phyloP scores from a whole-genome alignment of 2,329 filamentous ascomycete species.

The Fusarium sp. region DNA sequence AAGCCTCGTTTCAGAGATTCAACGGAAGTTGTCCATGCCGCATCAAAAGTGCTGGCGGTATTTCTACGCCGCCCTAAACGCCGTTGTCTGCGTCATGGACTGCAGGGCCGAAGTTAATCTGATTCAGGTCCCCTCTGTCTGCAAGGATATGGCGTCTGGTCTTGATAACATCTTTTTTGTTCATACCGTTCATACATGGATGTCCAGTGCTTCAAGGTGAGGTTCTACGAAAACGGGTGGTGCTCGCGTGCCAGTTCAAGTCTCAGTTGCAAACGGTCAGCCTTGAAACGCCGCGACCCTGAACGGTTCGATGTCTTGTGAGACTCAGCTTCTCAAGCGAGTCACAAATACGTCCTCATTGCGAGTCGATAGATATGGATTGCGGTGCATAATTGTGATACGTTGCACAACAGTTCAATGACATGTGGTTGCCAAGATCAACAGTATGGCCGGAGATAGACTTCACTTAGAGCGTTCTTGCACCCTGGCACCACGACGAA shows the following conservation, averaged over 20 bases:
- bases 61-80: slow-evolving; percentile 28
- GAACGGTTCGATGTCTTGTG: not conserved
- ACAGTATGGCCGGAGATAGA: slow-evolving; percentile 30
- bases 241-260: slow-evolving; percentile 34
- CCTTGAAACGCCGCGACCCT: not conserved
- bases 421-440: slow-evolving; percentile 24
- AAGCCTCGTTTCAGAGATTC: slow-evolving; percentile 33
- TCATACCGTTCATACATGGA: not conserved
- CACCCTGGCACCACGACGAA: slow-evolving; percentile 19
- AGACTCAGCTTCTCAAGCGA: not conserved
- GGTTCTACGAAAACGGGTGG: slow-evolving; percentile 13
- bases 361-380: not conserved
- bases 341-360: not conserved
- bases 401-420: slow-evolving; percentile 14
- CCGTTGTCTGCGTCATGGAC: slow-evolving; percentile 26
- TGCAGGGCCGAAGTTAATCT: slow-evolving; percentile 27
- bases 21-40: slow-evolving; percentile 28
- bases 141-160: slow-evolving; percentile 14
- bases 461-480: slow-evolving; percentile 14
- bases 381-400: slow-evolving; percentile 15
- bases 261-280: slow-evolving; percentile 1
- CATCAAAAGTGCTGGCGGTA: slow-evolving; percentile 1
- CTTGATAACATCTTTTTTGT: not conserved
- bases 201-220: not conserved
- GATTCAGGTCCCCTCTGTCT: slow-evolving; percentile 11